Evolutionary conservation across 805 yeast genomes (phyloP), one percentile per base, ranked within the genome.

Genomic region (Nakazawaea wyomingensis): DNA sequence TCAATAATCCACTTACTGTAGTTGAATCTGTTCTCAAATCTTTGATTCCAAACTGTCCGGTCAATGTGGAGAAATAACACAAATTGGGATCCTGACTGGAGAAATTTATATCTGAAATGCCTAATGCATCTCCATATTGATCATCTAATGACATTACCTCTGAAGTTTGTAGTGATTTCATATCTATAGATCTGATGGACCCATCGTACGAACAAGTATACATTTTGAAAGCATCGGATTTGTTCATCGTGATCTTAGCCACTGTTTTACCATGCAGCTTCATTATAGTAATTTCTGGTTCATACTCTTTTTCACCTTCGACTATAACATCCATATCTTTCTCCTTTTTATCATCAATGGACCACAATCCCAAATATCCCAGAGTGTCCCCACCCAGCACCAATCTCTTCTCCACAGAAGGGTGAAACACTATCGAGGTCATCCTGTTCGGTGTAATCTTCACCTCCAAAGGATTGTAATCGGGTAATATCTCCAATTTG

Each of bases 341-440:
- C 14, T 54, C 49, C n/a, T 53, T 49, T 19, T 54, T 50, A 28
- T 55, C 57, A 43, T 57, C 52, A 6, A 85, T 82, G 34, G 90
- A 80, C 97, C 97, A 91, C 13, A 93, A 70, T 0, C 97, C 97
- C 34, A 89, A 62, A 48, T 79, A 74, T 5, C 99, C 99, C n/a
- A 66, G 64, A 10, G 87, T 86, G 61, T 93, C 99, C 36, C 97
- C 98, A 1, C 89, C 96, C 26, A 86, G 57, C 2, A 89, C 69
- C 4, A 91, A 54, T 49, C 83, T 71, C 47, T 79, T 78, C 1
- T 70, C 72, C 0, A 56, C 58, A 0, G 85, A 62, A 0, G 97
- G 96, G 60, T 91, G 98, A 57, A 87, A 83, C 31, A 71, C 66
- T 32, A 89, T 71, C 2, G 85, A 68, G 0, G 90, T 79, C 58